phyloP scores from a whole-genome alignment of 2,329 filamentous ascomycete genomes.

The Emergomyces pasteurianus region DNA sequence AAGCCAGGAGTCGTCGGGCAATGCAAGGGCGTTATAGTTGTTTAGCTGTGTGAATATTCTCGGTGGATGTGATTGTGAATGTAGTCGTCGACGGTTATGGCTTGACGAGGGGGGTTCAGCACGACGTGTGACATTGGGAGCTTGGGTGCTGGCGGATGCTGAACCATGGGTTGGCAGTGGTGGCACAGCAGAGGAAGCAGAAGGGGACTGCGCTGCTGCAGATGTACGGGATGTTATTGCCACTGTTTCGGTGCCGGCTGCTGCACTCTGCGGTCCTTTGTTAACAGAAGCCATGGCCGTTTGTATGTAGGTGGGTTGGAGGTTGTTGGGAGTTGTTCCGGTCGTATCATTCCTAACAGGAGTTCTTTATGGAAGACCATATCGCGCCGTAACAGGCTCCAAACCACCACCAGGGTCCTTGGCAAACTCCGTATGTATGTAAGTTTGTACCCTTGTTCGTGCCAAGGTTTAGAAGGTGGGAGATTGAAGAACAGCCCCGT shows the following conservation, averaged over 20 bases:
- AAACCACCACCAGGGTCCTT: too few species aligned
- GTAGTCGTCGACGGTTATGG: neutral
- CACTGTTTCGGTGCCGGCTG: neutral
- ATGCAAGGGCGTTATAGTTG: neutral
- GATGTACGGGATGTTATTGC: neutral
- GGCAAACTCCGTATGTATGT: too few species aligned
- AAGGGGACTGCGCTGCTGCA: neutral
- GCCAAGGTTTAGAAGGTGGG: too few species aligned
- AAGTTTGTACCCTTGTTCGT: too few species aligned
- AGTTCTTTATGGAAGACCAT: too few species aligned
- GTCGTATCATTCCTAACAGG: neutral
- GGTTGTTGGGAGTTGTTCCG: neutral
- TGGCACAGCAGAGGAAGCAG: neutral
- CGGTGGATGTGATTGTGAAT: neutral
- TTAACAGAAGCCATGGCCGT: neutral
- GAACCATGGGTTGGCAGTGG: neutral
- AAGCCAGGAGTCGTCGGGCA: conserved; percentile 1
- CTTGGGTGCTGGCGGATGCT: neutral
- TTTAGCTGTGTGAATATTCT: conserved; percentile 3
- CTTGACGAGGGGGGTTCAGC: neutral
- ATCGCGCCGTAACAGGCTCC: too few species aligned
- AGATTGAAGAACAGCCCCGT: too few species aligned
- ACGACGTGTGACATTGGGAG: neutral
- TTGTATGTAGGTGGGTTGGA: neutral
- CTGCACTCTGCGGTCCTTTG: neutral